Conservation (phyloP, 1,139 yeast species). For the Taphrina wiesneri region DNA sequence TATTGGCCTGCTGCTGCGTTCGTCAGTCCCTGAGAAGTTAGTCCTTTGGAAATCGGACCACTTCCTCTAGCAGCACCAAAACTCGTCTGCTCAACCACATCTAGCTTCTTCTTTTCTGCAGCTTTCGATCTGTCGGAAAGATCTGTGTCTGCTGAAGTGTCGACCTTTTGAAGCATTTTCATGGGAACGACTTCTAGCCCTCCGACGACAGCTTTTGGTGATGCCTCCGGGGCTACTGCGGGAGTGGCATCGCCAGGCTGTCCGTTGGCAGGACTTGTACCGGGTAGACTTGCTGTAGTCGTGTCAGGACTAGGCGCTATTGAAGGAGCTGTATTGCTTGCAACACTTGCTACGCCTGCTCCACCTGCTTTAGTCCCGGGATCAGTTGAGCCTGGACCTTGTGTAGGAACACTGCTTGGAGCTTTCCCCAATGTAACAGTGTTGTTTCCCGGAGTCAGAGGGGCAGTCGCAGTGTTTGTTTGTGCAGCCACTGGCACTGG, state of each 20-base stretch:
- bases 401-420: not conserved
- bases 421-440: not conserved
- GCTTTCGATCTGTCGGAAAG: not conserved
- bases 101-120: not conserved
- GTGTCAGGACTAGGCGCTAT: not conserved
- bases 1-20: conserved; percentile 5
- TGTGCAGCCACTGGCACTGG: not conserved
- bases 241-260: not conserved
- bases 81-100: not conserved
- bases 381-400: not conserved
- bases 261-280: not conserved
- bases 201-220: not conserved
- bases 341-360: not conserved
- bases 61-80: conserved; percentile 1
- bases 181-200: not conserved
- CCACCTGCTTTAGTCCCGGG: not conserved
- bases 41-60: not conserved
- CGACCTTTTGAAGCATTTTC: not conserved
- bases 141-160: not conserved
- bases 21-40: not conserved
- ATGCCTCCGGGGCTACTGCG: not conserved
- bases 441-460: not conserved
- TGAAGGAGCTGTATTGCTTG: not conserved
- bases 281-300: not conserved
- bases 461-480: not conserved